Conservation (phyloP, 1,284 basidiomycete species). For the Boletellus sp. region DNA sequence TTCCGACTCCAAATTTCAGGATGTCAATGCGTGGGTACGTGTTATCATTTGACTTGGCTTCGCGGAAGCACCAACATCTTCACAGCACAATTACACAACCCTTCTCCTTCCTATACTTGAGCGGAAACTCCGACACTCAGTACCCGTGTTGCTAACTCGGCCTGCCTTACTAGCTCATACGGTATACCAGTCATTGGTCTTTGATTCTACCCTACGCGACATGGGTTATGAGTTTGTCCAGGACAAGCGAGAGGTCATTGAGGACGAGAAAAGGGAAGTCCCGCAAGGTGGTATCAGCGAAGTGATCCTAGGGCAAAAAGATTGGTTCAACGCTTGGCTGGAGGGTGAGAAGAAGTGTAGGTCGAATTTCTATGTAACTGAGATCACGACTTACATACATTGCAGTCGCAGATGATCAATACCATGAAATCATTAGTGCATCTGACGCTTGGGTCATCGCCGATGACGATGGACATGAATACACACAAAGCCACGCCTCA, state of each 20-base stretch:
- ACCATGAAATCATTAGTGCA: conserved; percentile 77
- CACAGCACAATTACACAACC: conserved; percentile 75
- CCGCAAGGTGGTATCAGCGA: conserved; percentile 79
- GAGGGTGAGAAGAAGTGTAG: conserved; percentile 82
- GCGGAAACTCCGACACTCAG: conserved; percentile 69
- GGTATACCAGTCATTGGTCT: conserved; percentile 86
- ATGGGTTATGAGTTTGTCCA: conserved; percentile 60
- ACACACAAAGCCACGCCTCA: conserved; percentile 32
- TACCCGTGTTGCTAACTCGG: conserved; percentile 73
- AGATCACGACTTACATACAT: conserved; percentile 2
- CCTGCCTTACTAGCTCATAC: conserved; percentile 92
- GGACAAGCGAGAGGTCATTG: conserved; percentile 42
- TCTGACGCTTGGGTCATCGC: conserved; percentile 87
- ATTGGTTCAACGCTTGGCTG: conserved; percentile 92
- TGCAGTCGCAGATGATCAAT: conserved; percentile 75
- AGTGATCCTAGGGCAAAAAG: conserved; percentile 75
- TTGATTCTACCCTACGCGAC: conserved; percentile 81
- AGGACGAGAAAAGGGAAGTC: conserved; percentile 20
- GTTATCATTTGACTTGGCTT: not conserved
- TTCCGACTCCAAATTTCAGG: conserved; percentile 55
- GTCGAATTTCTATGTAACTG: conserved; percentile 31
- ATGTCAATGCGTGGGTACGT: conserved; percentile 73
- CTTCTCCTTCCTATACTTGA: conserved; percentile 68
- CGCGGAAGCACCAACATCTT: conserved; percentile 6
- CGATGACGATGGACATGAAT: conserved; percentile 60